Conservation (phyloP, 148 eudicot genomes). For the Silene uniflora region DNA sequence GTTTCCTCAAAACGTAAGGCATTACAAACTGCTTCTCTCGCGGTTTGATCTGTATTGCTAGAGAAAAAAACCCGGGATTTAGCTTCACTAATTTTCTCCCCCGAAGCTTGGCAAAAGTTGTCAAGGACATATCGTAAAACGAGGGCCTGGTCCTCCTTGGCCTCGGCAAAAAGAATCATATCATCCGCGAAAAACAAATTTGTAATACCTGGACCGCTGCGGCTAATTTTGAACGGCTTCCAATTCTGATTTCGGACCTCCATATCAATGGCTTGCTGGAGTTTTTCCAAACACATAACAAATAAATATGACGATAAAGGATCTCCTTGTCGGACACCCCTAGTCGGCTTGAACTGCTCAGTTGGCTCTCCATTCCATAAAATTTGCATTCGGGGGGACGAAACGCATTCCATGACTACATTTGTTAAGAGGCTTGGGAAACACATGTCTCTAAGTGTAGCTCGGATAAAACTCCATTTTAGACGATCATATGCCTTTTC, state of each 20-base stretch:
- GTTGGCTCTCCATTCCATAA: constrained; percentile 2
- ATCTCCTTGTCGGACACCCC: not conserved
- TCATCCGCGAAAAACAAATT: not conserved
- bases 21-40: too few relatives aligned
- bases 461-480: too few relatives aligned
- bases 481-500: too few relatives aligned
- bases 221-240: not conserved
- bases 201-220: rapidly evolving
- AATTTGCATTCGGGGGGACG: not conserved
- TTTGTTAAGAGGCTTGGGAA: too few relatives aligned
- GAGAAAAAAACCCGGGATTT: too few relatives aligned
- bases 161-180: not conserved
- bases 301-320: not conserved
- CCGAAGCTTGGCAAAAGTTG: too few relatives aligned
- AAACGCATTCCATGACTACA: too few relatives aligned
- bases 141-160: not conserved
- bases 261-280: not conserved
- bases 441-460: too few relatives aligned
- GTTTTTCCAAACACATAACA: not conserved
- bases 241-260: rapidly evolving
- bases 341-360: not conserved
- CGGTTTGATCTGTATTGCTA: too few relatives aligned
- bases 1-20: too few relatives aligned
- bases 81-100: too few relatives aligned
- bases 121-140: not conserved